phyloP scores from a whole-genome alignment of 2,329 filamentous ascomycete genomes.

The Curvularia verruculosa region DNA sequence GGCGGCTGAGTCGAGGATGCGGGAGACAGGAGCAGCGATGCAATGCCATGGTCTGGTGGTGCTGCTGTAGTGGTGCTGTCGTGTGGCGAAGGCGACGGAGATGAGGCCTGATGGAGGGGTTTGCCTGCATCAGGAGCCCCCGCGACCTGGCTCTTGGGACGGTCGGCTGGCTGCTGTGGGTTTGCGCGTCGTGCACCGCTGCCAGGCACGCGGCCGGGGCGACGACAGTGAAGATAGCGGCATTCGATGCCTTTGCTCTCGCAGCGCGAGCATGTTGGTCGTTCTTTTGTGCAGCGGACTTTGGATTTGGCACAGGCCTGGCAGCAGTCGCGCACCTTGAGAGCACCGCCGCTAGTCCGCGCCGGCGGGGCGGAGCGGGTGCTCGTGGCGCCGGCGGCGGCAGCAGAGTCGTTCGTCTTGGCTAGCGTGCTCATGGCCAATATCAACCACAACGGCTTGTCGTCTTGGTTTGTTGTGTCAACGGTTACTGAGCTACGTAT shows the following conservation, averaged over 20 bases:
- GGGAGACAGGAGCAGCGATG: slow-evolving; percentile 1
- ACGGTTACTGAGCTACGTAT: no score
- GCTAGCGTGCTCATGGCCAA: not conserved
- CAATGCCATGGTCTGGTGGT: not conserved
- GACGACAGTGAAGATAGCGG: slow-evolving; percentile 9
- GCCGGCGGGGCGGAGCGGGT: not conserved
- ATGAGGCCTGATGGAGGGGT: not conserved
- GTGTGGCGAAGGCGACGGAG: slow-evolving; percentile 1
- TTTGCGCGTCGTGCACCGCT: slow-evolving; percentile 1
- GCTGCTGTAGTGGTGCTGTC: not conserved
- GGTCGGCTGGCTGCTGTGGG: not conserved
- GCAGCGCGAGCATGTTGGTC: slow-evolving; percentile 12
- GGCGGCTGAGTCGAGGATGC: not conserved
- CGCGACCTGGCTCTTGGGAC: not conserved
- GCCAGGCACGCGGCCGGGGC: slow-evolving; percentile 12
- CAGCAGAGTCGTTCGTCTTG: not conserved
- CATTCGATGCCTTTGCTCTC: slow-evolving; percentile 12
- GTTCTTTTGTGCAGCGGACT: slow-evolving; percentile 14
- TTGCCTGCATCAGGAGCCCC: slow-evolving; percentile 1
- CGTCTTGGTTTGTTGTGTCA: not conserved
- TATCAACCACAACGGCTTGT: not conserved
- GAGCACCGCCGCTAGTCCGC: slow-evolving; percentile 1
- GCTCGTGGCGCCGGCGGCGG: not conserved
- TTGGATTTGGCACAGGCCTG: slow-evolving; percentile 15
- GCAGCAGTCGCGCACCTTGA: slow-evolving; percentile 16